Conservation (phyloP, 2,329 filamentous ascomycete genomes). For the Neocucurbitaria cava region DNA sequence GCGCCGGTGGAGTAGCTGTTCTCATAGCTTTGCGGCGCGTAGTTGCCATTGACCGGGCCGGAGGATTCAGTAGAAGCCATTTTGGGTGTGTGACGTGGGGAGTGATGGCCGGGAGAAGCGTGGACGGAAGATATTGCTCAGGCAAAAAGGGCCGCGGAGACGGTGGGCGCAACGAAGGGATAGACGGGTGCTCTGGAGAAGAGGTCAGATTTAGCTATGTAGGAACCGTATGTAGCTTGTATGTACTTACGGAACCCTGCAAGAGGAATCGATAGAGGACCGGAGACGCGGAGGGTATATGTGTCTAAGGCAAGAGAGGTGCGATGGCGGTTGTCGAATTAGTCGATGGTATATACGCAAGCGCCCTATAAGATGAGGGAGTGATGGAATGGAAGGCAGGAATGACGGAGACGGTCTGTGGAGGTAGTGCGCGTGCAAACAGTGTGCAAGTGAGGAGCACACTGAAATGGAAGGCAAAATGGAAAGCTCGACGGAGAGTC, state of each 20-base stretch:
- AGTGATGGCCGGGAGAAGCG: constrained; percentile 6
- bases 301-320: constrained; percentile 6
- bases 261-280: constrained; percentile 18
- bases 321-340: constrained; percentile 14
- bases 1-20: constrained; percentile 44
- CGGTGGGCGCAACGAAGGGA: constrained; percentile 7
- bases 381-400: constrained; percentile 13
- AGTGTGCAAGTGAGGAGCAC: constrained; percentile 19
- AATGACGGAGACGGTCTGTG: constrained; percentile 5
- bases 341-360: constrained; percentile 23
- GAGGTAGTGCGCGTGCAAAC: constrained; percentile 13
- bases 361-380: constrained; percentile 16
- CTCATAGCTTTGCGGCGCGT: constrained; percentile 53
- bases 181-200: constrained; percentile 6
- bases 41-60: constrained; percentile 57
- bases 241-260: constrained; percentile 20
- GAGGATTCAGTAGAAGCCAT: constrained; percentile 47
- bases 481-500: constrained; percentile 14
- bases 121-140: constrained; percentile 9
- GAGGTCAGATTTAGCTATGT: constrained; percentile 4
- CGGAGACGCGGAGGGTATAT: constrained; percentile 4
- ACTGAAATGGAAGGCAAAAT: constrained; percentile 20
- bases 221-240: background rate
- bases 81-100: constrained; percentile 22
- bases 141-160: constrained; percentile 9